Evolutionary conservation across 2,329 filamentous ascomycete species (phyloP).

Genomic region (Ilyonectria mors-panacis): DNA sequence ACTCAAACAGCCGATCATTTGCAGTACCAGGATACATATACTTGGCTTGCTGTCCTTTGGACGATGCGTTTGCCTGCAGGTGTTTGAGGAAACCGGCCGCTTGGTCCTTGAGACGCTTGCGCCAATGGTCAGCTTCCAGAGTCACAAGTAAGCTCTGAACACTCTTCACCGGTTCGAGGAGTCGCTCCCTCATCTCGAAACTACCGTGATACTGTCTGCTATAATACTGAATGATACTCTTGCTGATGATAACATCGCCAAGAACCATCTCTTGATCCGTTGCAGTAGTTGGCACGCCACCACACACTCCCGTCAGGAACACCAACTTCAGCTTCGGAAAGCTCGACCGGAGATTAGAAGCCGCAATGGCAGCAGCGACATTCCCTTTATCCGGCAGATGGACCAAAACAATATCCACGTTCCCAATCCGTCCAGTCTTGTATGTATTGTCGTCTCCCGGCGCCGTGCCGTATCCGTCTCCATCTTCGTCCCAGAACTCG

Average conservation of each 20-base stretch:
- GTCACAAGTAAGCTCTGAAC: neutral
- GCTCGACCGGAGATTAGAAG: neutral
- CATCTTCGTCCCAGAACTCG: constrained; percentile 30
- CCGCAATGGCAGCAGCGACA: neutral
- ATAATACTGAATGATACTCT: constrained; percentile 11
- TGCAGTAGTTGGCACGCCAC: neutral
- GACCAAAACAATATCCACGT: constrained; percentile 2
- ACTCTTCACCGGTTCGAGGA: neutral
- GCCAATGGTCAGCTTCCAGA: neutral
- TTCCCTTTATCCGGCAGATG: neutral
- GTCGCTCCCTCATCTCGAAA: neutral
- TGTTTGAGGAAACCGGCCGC: neutral
- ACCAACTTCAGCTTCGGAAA: constrained; percentile 1
- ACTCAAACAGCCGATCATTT: too few relatives aligned
- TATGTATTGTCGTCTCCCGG: constrained; percentile 48
- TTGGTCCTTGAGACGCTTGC: neutral
- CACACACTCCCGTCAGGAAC: constrained; percentile 4
- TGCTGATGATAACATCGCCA: constrained; percentile 18
- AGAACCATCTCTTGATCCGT: neutral
- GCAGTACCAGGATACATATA: neutral
- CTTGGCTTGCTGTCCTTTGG: neutral
- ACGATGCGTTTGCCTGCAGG: neutral
- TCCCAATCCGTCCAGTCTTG: constrained; percentile 40
- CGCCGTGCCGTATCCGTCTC: constrained; percentile 37
- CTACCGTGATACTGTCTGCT: neutral